Evolutionary conservation across 176 grass and related monocot species (phyloP).

Genomic region (Thalia dealbata): DNA sequence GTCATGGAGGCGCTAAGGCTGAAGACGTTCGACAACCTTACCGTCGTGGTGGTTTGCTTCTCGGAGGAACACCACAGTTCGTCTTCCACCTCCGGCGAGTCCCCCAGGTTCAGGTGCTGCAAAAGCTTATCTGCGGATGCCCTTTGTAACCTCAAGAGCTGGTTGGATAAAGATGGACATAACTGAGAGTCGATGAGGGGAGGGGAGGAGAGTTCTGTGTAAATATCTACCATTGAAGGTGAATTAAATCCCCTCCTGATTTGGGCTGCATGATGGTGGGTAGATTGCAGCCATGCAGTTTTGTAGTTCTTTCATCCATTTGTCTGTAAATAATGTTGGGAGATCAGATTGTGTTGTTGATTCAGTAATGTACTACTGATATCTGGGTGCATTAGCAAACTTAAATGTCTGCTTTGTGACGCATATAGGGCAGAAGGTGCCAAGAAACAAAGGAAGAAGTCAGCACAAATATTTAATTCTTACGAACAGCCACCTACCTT

Average conservation of each 20-base stretch:
- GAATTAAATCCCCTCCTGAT: too few species aligned
- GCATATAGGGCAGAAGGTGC: too few species aligned
- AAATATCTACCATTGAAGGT: neutral
- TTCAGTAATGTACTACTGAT: too few species aligned
- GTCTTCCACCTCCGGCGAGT: neutral
- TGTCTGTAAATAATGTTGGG: too few species aligned
- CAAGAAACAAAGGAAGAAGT: too few species aligned
- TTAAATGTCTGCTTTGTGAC: too few species aligned
- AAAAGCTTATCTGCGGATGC: conserved; percentile 8
- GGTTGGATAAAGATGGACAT: neutral
- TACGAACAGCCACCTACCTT: too few species aligned
- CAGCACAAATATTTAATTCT: too few species aligned
- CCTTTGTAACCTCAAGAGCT: conserved; percentile 9
- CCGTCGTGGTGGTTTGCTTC: neutral
- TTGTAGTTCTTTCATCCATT: neutral
- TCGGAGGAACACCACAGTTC: neutral
- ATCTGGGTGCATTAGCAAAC: too few species aligned
- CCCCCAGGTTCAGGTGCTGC: neutral
- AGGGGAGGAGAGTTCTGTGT: neutral
- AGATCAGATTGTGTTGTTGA: too few species aligned
- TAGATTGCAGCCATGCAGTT: neutral
- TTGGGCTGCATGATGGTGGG: neutral
- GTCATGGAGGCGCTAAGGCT: conserved; percentile 4
- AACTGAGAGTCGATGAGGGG: neutral
- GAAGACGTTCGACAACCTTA: neutral